These are phyloP conservation scores for Pythium folliculosum DNA, from an alignment of 352 stramenopile genomes.

Conservation along the genomic window DNA sequence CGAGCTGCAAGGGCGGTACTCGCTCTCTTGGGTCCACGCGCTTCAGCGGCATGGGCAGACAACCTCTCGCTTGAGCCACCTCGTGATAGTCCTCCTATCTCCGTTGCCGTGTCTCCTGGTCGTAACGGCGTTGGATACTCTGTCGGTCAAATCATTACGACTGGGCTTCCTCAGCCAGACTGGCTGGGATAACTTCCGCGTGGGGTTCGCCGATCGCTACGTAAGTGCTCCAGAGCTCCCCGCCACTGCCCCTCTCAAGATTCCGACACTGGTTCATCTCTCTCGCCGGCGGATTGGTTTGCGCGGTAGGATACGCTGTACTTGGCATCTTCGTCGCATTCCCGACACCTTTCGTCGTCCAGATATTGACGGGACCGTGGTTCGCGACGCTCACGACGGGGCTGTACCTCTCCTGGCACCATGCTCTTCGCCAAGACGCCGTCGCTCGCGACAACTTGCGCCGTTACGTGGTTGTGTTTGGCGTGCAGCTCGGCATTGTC, in stretches of 20 bases:
- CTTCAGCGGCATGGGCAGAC: not conserved
- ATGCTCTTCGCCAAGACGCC: not conserved
- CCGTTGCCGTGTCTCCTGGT: not conserved
- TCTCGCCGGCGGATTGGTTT: not conserved
- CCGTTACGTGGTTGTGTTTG: slow-evolving; percentile 6
- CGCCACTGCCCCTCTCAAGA: slow-evolving; percentile 4
- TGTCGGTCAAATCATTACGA: not conserved
- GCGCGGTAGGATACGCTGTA: not conserved
- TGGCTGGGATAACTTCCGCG: not conserved
- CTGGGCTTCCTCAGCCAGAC: slow-evolving; percentile 1
- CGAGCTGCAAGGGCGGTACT: not conserved
- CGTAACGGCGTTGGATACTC: not conserved
- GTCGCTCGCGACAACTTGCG: not conserved
- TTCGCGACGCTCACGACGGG: not conserved
- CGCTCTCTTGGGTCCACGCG: not conserved
- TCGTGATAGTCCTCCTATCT: not conserved
- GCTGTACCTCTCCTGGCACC: slow-evolving; percentile 2
- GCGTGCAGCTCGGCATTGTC: slow-evolving; percentile 10
- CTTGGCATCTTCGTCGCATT: slow-evolving; percentile 9
- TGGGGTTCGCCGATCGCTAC: not conserved
- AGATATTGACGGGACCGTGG: not conserved
- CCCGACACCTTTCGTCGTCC: slow-evolving; percentile 7
- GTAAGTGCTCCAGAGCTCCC: slow-evolving; percentile 7
- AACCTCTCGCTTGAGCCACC: not conserved
- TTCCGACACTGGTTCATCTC: not conserved